Conservation (phyloP, 768 basidiomycete genomes). For the Tylopilus vinaceipallidus region DNA sequence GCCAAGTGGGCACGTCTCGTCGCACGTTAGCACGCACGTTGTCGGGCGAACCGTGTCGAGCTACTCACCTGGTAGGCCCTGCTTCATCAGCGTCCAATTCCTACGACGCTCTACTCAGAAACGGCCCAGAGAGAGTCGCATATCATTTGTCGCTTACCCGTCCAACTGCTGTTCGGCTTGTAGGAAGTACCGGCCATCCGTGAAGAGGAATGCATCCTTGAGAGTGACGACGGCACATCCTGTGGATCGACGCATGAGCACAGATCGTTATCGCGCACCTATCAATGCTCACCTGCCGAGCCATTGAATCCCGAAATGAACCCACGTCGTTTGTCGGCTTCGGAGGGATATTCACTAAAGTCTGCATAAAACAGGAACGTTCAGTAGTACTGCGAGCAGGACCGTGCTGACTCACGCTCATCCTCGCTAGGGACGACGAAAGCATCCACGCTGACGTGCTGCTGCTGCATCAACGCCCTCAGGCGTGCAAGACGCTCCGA, state of each 20-base stretch:
- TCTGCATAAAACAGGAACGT: conserved; percentile 43
- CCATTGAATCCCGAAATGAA: conserved; percentile 95
- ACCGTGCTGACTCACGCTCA: conserved; percentile 59
- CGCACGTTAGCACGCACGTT: conserved; percentile 10
- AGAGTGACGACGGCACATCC: conserved; percentile 77
- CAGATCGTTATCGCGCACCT: not conserved
- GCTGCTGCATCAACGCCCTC: conserved; percentile 65
- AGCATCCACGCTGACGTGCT: conserved; percentile 57
- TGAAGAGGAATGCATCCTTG: conserved; percentile 79
- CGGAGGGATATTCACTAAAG: conserved; percentile 84
- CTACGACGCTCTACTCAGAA: conserved; percentile 33
- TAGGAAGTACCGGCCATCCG: conserved; percentile 93
- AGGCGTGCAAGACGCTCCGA: conserved; percentile 59
- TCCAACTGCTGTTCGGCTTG: conserved; percentile 92
- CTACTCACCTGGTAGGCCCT: conserved; percentile 77
- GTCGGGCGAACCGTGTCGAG: conserved; percentile 7
- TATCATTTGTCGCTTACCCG: conserved; percentile 42
- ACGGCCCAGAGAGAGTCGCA: not conserved
- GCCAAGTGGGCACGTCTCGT: conserved; percentile 85
- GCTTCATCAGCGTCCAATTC: conserved; percentile 94
- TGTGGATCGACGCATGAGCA: conserved; percentile 26
- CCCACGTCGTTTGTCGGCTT: conserved; percentile 78
- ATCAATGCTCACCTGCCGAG: conserved; percentile 66
- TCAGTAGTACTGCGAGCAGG: not conserved
- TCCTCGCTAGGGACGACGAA: conserved; percentile 91